phyloP scores from a whole-genome alignment of 371 early-diverging fungal species.

The Funneliformis caledonium region DNA sequence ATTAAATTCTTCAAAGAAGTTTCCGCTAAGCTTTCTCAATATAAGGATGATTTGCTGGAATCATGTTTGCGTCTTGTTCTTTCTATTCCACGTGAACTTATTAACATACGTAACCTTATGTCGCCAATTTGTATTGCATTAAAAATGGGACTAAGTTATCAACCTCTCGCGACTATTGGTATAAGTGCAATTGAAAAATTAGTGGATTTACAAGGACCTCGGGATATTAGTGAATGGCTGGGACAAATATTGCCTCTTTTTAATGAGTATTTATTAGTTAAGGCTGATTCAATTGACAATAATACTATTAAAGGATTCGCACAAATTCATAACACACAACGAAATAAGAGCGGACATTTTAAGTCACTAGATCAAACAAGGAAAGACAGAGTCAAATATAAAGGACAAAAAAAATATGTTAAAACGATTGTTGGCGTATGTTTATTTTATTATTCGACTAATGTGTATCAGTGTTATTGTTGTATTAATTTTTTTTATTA shows the following conservation, averaged over 20 bases:
- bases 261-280: slow-evolving; percentile 69
- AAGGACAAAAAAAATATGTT: neutral
- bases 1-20: slow-evolving; percentile 64
- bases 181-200: slow-evolving; percentile 68
- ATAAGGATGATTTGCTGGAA: slow-evolving; percentile 78
- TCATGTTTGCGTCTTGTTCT: slow-evolving; percentile 72
- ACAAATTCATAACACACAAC: neutral
- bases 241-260: slow-evolving; percentile 62
- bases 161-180: slow-evolving; percentile 66
- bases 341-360: neutral
- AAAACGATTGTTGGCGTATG: slow-evolving; percentile 9
- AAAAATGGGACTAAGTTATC: slow-evolving; percentile 69
- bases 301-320: slow-evolving; percentile 2
- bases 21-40: slow-evolving; percentile 65
- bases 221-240: slow-evolving; percentile 42
- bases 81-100: slow-evolving; percentile 63
- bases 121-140: slow-evolving; percentile 67
- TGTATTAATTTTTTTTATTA: neutral
- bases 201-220: slow-evolving; percentile 47
- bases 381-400: neutral
- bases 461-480: neutral
- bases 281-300: slow-evolving; percentile 46
- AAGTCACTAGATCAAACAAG: slow-evolving; percentile 2
- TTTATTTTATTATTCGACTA: slow-evolving; percentile 23
- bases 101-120: slow-evolving; percentile 55